These are phyloP conservation scores for Calonectria henricotiae DNA, from an alignment of 2,329 filamentous ascomycete species.

Conservation along the genomic window DNA sequence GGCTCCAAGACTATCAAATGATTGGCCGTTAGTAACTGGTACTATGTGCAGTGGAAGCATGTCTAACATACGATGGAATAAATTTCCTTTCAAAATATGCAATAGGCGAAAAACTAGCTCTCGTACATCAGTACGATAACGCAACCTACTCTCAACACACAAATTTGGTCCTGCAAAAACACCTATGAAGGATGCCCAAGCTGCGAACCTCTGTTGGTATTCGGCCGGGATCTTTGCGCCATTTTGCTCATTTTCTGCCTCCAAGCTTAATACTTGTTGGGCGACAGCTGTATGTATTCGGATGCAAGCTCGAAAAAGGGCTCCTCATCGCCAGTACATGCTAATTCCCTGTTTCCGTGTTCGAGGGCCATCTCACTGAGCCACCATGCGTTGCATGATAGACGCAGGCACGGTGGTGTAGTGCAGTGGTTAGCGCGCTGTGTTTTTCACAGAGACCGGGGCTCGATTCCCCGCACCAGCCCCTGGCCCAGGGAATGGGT, in stretches of 20 bases:
- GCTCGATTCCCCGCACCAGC: no score
- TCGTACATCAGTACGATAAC: conserved; percentile 15
- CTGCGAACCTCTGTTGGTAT: conserved; percentile 11
- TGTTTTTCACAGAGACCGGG: no score
- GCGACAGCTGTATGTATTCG: conserved; percentile 20
- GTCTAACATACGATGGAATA: not conserved
- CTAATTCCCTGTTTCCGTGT: not conserved
- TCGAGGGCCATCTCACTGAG: not conserved
- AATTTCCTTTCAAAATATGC: conserved; percentile 11
- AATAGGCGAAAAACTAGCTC: conserved; percentile 20
- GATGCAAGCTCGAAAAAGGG: conserved; percentile 20
- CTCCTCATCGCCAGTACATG: conserved; percentile 5
- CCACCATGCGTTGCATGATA: not conserved
- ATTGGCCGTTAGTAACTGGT: not conserved
- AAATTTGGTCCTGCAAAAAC: conserved; percentile 22
- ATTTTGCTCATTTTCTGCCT: conserved; percentile 9
- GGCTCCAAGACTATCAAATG: not conserved
- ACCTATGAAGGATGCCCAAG: conserved; percentile 19
- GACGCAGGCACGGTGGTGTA: no score
- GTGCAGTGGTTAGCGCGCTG: no score
- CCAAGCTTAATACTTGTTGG: not conserved
- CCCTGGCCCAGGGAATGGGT: no score
- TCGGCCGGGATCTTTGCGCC: conserved; percentile 16
- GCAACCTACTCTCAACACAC: conserved; percentile 23
- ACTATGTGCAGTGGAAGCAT: not conserved